A percentile compares a stretch with the other conserved stretches of the same genome.
Conservation (phyloP, 2,329 filamentous ascomycete genomes). For the Beauveria asiatica region DNA sequence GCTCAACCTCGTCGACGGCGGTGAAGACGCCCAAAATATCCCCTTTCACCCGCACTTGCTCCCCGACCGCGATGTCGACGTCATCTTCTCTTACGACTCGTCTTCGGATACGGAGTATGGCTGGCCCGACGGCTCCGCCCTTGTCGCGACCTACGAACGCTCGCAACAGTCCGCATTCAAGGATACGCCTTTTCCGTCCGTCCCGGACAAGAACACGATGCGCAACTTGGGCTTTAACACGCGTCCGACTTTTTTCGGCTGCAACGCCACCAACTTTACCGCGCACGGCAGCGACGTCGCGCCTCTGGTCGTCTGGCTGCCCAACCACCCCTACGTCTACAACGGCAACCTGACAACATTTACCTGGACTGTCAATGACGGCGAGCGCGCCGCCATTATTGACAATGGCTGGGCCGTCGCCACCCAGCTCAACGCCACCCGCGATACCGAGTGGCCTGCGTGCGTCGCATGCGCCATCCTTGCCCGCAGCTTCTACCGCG, state of each 20-base stretch:
- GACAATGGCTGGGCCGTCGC: conserved; percentile 71
- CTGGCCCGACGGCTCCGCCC: conserved; percentile 71
- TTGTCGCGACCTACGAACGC: conserved; percentile 67
- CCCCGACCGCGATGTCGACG: conserved; percentile 61
- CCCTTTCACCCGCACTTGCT: conserved; percentile 72
- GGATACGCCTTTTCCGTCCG: conserved; percentile 61
- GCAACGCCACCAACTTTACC: conserved; percentile 49
- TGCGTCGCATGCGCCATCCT: conserved; percentile 80
- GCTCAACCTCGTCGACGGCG: conserved; percentile 70
- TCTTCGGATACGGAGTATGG: conserved; percentile 60
- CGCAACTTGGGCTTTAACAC: conserved; percentile 66
- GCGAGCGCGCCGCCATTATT: conserved; percentile 64
- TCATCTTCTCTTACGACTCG: conserved; percentile 73
- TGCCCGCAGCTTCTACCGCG: conserved; percentile 59
- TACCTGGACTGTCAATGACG: conserved; percentile 50
- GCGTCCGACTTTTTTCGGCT: conserved; percentile 73
- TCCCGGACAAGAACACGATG: conserved; percentile 68
- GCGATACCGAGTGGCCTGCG: conserved; percentile 61
- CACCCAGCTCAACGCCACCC: conserved; percentile 67
- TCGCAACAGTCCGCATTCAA: conserved; percentile 41
- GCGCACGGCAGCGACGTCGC: conserved; percentile 26
- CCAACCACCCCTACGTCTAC: conserved; percentile 67
- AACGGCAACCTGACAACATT: conserved; percentile 69
- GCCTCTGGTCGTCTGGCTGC: conserved; percentile 72
- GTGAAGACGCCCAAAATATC: conserved; percentile 70